Base-by-base conservation (phyloP, 2,329 filamentous ascomycete genomes). In the Alternaria alternata region DNA sequence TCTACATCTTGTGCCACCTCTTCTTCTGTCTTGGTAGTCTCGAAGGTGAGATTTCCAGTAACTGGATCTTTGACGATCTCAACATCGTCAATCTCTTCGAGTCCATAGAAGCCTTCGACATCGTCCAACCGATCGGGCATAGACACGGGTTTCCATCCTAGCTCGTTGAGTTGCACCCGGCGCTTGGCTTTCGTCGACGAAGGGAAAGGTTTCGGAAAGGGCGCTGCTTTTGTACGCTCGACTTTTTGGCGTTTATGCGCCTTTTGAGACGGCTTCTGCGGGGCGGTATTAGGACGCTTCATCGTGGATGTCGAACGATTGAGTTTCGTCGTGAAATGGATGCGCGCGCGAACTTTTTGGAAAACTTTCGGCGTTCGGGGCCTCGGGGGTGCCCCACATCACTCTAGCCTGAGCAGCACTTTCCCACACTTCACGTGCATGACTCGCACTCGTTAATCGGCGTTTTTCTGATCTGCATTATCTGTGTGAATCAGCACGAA, bases 41-140 rank as follows among this genome's bases (percentile, higher is more conserved):
- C 68, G 58, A 81, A 84, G 6, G 80, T 77, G 5, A 83, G 64
- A 16, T 71, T 75, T 7, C 88, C 88, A 30, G 89, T 84, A 3
- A 71, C 68, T 0, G 68, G 69, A 24, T 84, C 80, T 63, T 85
- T 87, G 42, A 96, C 82, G n/a, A 99, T 85, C 30, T 97, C 91
- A 1, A 99, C 92, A 52, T 92, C 93, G 16, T 96, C 92, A 47
- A 98, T 90, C 72, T 98, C 94, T 72, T 99, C 93, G 2, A 99
- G 81, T 0, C 92, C 93, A 70, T 90, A 96, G 77, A 99, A 97
- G 0, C 95, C 95, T 65, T 96, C 93, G n/a, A 92, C 92, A 80
- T 97, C 92, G 46, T 94, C 89, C 69, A 94, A 84, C 74, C 91
- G 88, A 73, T 94, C 91, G 7, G 92, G 92, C 69, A 90, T 81